phyloP scores from a whole-genome alignment of 768 basidiomycete species.

The Trichaptum fuscoviolaceum region DNA sequence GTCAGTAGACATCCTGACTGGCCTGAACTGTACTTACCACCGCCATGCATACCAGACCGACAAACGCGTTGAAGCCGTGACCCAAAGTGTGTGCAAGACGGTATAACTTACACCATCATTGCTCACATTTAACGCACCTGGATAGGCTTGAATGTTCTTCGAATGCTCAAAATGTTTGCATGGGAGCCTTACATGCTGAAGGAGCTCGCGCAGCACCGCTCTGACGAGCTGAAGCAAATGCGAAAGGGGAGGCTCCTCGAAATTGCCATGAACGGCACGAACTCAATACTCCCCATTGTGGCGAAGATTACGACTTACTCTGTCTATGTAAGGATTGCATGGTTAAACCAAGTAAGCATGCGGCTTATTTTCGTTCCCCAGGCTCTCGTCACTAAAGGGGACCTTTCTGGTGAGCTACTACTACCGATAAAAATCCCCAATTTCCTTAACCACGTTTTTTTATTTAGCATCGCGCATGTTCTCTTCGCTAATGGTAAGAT shows the following conservation, averaged over 20 bases:
- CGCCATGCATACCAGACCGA: slow-evolving; percentile 32
- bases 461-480: slow-evolving; percentile 28
- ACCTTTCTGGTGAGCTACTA: slow-evolving; percentile 27
- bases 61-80: slow-evolving; percentile 38
- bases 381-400: slow-evolving; percentile 32
- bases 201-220: slow-evolving; percentile 49
- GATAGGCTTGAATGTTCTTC: slow-evolving; percentile 31
- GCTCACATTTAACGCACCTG: slow-evolving; percentile 7
- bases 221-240: slow-evolving; percentile 53
- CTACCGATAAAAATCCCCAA: slow-evolving; percentile 16
- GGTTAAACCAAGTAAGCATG: slow-evolving; percentile 16
- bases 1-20: slow-evolving; percentile 16
- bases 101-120: neutral
- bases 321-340: slow-evolving; percentile 36
- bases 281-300: slow-evolving; percentile 52
- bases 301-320: slow-evolving; percentile 64
- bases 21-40: neutral
- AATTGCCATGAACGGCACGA: slow-evolving; percentile 37
- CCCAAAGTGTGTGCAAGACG: slow-evolving; percentile 31
- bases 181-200: slow-evolving; percentile 43
- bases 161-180: slow-evolving; percentile 47
- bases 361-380: slow-evolving; percentile 3
- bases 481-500: neutral
- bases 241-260: slow-evolving; percentile 48
- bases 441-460: slow-evolving; percentile 27